Percentiles rank a stretch among this genome's conserved stretches.
phyloP scores from a whole-genome alignment of 345 rosid species.

The Gossypium ekmanianum region DNA sequence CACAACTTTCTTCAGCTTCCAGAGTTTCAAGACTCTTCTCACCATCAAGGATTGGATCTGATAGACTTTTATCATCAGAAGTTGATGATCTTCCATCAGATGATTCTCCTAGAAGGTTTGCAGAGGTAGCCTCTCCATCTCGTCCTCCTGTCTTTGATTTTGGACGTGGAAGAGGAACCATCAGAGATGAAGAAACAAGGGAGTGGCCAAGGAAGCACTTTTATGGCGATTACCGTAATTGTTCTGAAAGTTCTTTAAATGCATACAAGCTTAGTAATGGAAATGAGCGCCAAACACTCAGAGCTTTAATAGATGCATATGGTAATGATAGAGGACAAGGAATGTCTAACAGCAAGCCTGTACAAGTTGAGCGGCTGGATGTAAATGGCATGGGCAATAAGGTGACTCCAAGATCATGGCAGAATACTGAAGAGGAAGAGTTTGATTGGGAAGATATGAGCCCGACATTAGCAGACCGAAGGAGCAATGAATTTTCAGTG shows the following conservation, averaged over 20 bases:
- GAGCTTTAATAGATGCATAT: slow-evolving; percentile 96
- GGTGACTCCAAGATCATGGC: slow-evolving; percentile 69
- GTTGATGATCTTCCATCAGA: slow-evolving; percentile 46
- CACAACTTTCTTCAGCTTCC: slow-evolving; percentile 37
- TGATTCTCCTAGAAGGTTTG: slow-evolving; percentile 55
- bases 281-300: slow-evolving; percentile 58
- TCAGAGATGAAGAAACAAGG: slow-evolving; percentile 49
- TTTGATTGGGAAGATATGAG: slow-evolving; percentile 99
- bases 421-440: slow-evolving; percentile 98
- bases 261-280: slow-evolving; percentile 43
- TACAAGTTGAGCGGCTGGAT: slow-evolving; percentile 39
- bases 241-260: slow-evolving; percentile 34
- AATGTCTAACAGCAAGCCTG: slow-evolving; percentile 39
- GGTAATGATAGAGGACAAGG: slow-evolving; percentile 75
- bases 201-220: slow-evolving; percentile 56
- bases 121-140: slow-evolving; percentile 60
- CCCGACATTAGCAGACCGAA: slow-evolving; percentile 66
- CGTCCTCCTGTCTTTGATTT: slow-evolving; percentile 47
- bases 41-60: slow-evolving; percentile 40
- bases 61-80: slow-evolving; percentile 37
- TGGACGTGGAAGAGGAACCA: slow-evolving; percentile 45
- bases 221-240: slow-evolving; percentile 40
- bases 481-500: slow-evolving; percentile 45
- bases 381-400: slow-evolving; percentile 55
- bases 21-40: slow-evolving; percentile 38